Evolutionary conservation across 2,329 filamentous ascomycete species (phyloP).

Genomic region (Aspergillus transmontanensis): DNA sequence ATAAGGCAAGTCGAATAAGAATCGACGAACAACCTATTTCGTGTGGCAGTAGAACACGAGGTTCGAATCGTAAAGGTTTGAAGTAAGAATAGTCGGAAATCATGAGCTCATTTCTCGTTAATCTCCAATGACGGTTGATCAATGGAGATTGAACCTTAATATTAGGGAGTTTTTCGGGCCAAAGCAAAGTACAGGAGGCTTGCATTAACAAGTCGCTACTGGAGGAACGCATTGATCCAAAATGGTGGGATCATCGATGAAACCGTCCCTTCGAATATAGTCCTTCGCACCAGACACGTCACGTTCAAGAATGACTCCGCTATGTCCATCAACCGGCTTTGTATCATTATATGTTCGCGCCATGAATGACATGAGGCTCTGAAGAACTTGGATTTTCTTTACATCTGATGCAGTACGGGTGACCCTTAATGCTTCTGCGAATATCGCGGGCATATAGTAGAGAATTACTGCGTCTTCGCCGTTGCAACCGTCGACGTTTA

Average conservation of each 20-base stretch:
- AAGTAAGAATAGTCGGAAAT: background rate
- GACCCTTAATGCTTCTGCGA: constrained; percentile 4
- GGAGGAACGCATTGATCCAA: background rate
- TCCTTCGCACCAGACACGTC: constrained; percentile 5
- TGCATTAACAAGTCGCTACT: background rate
- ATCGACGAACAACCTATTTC: background rate
- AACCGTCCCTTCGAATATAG: background rate
- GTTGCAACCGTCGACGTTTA: constrained; percentile 1
- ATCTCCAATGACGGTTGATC: background rate
- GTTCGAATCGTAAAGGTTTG: background rate
- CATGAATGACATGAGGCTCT: constrained; percentile 9
- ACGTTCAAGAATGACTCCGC: background rate
- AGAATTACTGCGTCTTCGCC: constrained; percentile 8
- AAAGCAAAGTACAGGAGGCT: background rate
- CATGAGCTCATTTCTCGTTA: background rate
- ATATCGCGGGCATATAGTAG: constrained; percentile 12
- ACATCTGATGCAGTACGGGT: background rate
- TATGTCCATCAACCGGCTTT: background rate
- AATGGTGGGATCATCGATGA: background rate
- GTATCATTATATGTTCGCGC: constrained; percentile 1
- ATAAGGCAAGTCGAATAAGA: background rate
- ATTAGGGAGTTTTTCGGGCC: background rate
- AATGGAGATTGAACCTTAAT: background rate
- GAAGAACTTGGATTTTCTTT: constrained; percentile 3
- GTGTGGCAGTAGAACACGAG: background rate